Conservation (phyloP, 352 stramenopile species). For the Pelagophyceae sp. region DNA sequence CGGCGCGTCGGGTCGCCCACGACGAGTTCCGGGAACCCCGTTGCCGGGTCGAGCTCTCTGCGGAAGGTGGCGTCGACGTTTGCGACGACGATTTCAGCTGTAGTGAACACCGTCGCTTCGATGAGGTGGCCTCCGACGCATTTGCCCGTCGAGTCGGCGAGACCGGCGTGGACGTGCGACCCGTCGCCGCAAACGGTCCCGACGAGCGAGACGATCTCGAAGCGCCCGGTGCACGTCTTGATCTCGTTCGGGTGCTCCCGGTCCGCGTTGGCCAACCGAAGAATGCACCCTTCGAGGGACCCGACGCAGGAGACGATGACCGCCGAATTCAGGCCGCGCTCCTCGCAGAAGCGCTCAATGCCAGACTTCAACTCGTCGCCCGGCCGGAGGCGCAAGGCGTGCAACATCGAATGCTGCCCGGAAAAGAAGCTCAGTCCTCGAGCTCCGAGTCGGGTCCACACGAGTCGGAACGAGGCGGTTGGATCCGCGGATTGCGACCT, state of each 20-base stretch:
- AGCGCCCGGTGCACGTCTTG: conserved; percentile 38
- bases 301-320: conserved; percentile 49
- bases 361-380: conserved; percentile 38
- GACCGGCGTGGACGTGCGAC: conserved; percentile 47
- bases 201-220: conserved; percentile 43
- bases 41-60: conserved; percentile 40
- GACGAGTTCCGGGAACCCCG: conserved; percentile 46
- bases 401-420: too few relatives aligned
- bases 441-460: too few relatives aligned
- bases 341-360: conserved; percentile 30
- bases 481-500: too few relatives aligned
- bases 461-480: too few relatives aligned
- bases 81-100: conserved; percentile 52
- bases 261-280: conserved; percentile 44
- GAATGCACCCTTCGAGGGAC: conserved; percentile 36
- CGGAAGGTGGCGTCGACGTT: conserved; percentile 43
- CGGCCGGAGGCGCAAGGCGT: conserved; percentile 40
- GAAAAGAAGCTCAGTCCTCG: too few relatives aligned
- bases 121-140: conserved; percentile 50
- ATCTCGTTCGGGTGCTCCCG: conserved; percentile 34
- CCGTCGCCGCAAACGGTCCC: conserved; percentile 41
- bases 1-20: neutral
- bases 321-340: conserved; percentile 29
- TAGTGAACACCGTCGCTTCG: conserved; percentile 47
- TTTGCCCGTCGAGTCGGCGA: conserved; percentile 41